phyloP scores from a whole-genome alignment of 192 early-diverging fungal species.

The Dissophora globulifera region DNA sequence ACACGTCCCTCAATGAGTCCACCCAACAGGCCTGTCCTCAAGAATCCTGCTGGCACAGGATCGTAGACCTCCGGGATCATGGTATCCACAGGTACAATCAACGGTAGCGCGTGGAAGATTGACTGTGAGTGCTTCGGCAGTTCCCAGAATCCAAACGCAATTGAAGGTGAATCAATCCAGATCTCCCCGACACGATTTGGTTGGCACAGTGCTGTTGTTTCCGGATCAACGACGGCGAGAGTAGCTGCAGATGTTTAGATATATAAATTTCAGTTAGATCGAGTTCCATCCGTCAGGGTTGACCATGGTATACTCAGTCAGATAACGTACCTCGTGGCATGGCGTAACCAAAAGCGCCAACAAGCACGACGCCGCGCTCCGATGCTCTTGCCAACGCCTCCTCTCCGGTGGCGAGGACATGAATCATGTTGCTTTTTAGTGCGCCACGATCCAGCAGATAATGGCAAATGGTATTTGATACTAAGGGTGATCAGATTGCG shows the following conservation, averaged over 20 bases:
- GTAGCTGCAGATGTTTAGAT: constrained; percentile 65
- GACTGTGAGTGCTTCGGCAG: constrained; percentile 77
- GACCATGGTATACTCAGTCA: no score
- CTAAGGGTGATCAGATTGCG: no score
- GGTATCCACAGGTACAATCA: constrained; percentile 62
- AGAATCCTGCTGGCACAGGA: constrained; percentile 66
- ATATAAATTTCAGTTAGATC: not conserved
- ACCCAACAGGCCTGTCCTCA: constrained; percentile 83
- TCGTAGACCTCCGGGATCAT: constrained; percentile 64
- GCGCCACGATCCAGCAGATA: constrained; percentile 78
- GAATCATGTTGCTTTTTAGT: constrained; percentile 68
- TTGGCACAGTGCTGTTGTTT: constrained; percentile 78
- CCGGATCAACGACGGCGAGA: constrained; percentile 84
- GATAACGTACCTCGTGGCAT: constrained; percentile 70
- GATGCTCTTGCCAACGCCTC: constrained; percentile 28
- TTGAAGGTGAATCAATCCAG: constrained; percentile 81
- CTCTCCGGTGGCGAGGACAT: constrained; percentile 62
- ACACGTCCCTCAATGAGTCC: constrained; percentile 74
- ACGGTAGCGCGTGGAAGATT: constrained; percentile 75
- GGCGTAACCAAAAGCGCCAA: constrained; percentile 69
- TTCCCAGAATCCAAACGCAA: constrained; percentile 83
- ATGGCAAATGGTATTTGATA: constrained; percentile 60
- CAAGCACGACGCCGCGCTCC: constrained; percentile 44
- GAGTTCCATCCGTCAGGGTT: no score
- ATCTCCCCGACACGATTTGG: constrained; percentile 84